A percentile compares a stretch with the other conserved stretches of the same genome.
These are phyloP conservation scores for Myxozyma lipomycoides DNA, from an alignment of 805 yeast genomes.

Conservation along the genomic window DNA sequence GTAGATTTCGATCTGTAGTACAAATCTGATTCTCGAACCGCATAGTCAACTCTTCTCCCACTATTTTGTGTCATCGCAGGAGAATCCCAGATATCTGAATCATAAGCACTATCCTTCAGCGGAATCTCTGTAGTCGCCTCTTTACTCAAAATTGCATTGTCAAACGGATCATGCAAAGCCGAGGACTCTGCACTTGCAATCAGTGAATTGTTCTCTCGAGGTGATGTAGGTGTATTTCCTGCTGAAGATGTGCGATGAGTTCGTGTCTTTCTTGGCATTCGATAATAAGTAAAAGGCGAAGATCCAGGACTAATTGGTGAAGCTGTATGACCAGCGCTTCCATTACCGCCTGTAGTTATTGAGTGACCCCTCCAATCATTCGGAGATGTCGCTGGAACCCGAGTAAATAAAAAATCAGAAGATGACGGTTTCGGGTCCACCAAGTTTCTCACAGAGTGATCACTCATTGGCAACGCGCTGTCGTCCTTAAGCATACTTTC, in stretches of 20 bases:
- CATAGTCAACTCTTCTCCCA: conserved; percentile 44
- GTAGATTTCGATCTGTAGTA: conserved; percentile 33
- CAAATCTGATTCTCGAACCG: conserved; percentile 58
- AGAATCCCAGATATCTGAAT: conserved; percentile 9
- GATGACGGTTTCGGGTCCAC: not conserved
- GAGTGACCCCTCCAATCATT: no score
- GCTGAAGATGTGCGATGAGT: not conserved
- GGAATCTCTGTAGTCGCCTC: not conserved
- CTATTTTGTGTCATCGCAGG: not conserved
- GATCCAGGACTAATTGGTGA: conserved; percentile 19
- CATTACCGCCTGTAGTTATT: no score
- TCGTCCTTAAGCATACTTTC: not conserved
- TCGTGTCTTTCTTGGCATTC: conserved; percentile 21
- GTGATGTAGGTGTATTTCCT: not conserved
- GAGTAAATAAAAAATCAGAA: not conserved
- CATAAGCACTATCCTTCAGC: conserved; percentile 3
- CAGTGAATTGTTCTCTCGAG: not conserved
- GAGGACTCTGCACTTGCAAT: not conserved
- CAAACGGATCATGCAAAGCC: not conserved
- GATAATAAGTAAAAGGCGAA: conserved; percentile 18
- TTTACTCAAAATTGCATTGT: not conserved
- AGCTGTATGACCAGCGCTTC: conserved; percentile 3
- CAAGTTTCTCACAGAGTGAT: not conserved
- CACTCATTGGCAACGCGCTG: not conserved
- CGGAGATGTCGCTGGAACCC: no score